phyloP scores from a whole-genome alignment of 371 early-diverging fungal genomes.

The Mucor circinelloides region DNA sequence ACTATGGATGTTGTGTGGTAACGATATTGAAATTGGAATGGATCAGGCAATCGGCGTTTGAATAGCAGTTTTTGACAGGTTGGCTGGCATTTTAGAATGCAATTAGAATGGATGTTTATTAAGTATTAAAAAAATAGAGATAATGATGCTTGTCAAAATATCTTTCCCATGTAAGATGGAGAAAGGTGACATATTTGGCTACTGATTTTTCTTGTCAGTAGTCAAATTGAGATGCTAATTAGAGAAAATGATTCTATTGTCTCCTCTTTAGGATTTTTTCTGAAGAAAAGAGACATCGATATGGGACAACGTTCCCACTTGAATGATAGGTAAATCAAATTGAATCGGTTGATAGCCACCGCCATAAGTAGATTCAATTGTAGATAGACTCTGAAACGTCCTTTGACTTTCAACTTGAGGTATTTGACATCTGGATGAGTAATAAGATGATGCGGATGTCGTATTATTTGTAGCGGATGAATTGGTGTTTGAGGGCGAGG shows the following conservation, averaged over 20 bases:
- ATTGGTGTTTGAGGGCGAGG: slow-evolving; percentile 3
- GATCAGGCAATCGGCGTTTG: no score
- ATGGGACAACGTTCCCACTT: slow-evolving; percentile 18
- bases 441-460: slow-evolving; percentile 7
- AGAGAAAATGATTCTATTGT: neutral
- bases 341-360: slow-evolving; percentile 4
- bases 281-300: slow-evolving; percentile 18
- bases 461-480: neutral
- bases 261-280: neutral
- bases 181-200: neutral
- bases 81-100: no score
- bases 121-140: neutral
- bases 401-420: slow-evolving; percentile 17
- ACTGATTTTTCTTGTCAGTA: neutral
- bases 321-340: slow-evolving; percentile 21
- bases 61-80: no score
- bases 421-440: slow-evolving; percentile 7
- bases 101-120: neutral
- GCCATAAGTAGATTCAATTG: slow-evolving; percentile 9
- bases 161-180: neutral
- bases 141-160: neutral
- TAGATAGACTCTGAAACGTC: slow-evolving; percentile 8
- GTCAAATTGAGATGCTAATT: neutral
- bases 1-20: no score
- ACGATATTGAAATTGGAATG: no score